Evolutionary conservation across 2,329 filamentous ascomycete genomes (phyloP), one percentile per base, ranked within the genome.

Genomic region (Pleurostoma richardsiae): DNA sequence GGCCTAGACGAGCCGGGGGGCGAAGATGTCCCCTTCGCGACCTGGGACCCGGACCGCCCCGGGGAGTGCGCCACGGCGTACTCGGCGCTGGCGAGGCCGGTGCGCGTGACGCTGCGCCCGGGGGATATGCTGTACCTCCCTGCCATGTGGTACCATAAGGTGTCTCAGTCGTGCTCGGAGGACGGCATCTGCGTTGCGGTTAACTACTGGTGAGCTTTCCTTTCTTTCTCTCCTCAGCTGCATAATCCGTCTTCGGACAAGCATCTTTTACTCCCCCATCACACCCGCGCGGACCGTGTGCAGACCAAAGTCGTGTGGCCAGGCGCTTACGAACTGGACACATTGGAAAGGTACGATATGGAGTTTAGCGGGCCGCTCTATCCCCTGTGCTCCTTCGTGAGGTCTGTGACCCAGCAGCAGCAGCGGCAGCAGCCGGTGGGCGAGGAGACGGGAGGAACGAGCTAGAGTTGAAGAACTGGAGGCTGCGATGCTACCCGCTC

Each of bases 91-190:
- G 80, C 80, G 0, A 66, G 67, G 42, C 83, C 86, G 5, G 56
- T 90, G 51, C 70, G 76, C n/a, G 81, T 91, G 1, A 86, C 83
- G 1, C 65, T 94, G 3, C 64, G 83, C 1, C 77, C 82, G 7
- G 88, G 88, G 0, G 88, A 94, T 60, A 88, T 94, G 82, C 64
- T 94, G 11, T 94, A 94, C 65, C 69, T 94, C 30, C 88, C 88
- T 5, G 83, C 86, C 5, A 79, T 91, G 73, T 94, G 88, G 88
- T 89, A 88, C 60, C 88, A 94, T 61, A 90, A 92, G 61, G 88
- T 94, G 4, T 82, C 79, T 5, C 88, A 94, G 60, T 82, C 77
- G 3, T 83, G 80, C 53, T 74, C 74, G 0, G 69, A 79, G 1
- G 86, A 90, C 52, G 85, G 83, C 0, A 80, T 91, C 30, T 89